Percentiles rank a stretch among this genome's conserved stretches.
These are phyloP conservation scores for Solanum appendiculatum DNA, from an alignment of 257 asterid genomes.

Conservation along the genomic window DNA sequence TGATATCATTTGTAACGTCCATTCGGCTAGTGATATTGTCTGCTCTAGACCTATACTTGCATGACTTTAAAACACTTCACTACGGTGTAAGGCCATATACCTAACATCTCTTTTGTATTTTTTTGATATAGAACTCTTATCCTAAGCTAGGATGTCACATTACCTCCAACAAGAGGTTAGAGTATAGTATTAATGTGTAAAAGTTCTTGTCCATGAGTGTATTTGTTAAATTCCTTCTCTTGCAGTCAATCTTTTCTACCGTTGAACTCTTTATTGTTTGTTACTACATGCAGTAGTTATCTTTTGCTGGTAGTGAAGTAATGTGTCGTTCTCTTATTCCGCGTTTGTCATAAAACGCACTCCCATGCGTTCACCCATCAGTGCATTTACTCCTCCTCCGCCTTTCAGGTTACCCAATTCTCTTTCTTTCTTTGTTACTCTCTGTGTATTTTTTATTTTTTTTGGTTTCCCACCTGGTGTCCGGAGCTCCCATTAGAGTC, in stretches of 20 bases:
- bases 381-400: slow-evolving; percentile 3
- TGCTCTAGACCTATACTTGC: neutral
- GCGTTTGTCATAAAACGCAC: neutral
- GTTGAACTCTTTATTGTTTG: neutral
- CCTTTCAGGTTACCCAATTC: neutral
- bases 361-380: neutral
- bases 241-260: neutral
- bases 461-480: too few relatives aligned
- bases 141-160: neutral
- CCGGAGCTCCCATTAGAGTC: too few relatives aligned
- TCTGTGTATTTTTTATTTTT: too few relatives aligned
- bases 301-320: neutral
- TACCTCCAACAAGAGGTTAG: neutral
- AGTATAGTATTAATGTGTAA: neutral
- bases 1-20: neutral
- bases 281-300: neutral
- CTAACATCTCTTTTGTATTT: neutral
- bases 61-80: neutral
- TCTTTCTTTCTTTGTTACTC: too few relatives aligned
- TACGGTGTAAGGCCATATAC: too few relatives aligned
- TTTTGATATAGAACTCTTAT: too few relatives aligned
- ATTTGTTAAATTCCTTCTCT: neutral
- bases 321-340: neutral
- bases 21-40: neutral
- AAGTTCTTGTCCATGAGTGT: neutral